These are phyloP conservation scores for Phytophthora aleatoria DNA, from an alignment of 352 stramenopile genomes.

Conservation along the genomic window DNA sequence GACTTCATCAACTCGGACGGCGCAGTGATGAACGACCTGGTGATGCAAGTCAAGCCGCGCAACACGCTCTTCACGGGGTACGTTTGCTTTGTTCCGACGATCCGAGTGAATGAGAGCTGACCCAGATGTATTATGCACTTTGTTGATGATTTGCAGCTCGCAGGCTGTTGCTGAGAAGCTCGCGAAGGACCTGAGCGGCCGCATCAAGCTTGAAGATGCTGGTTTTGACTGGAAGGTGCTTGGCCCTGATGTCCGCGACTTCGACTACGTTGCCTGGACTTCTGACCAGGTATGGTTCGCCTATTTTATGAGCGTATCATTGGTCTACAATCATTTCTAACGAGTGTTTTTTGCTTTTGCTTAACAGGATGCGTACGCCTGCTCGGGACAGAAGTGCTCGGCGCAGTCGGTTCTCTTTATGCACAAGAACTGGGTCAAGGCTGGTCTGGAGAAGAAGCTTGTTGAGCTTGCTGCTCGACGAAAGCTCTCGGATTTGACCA, in stretches of 20 bases:
- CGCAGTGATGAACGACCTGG: slow-evolving; percentile 94
- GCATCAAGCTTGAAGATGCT: slow-evolving; percentile 97
- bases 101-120: slow-evolving; percentile 6
- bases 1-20: slow-evolving; percentile 98
- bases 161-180: slow-evolving; percentile 94
- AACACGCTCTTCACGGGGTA: slow-evolving; percentile 98
- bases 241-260: slow-evolving; percentile 94
- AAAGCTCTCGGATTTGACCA: slow-evolving; percentile 94
- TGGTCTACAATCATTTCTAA: slow-evolving; percentile 3
- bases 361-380: slow-evolving; percentile 95
- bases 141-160: slow-evolving; percentile 49
- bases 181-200: slow-evolving; percentile 88
- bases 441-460: slow-evolving; percentile 94
- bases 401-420: slow-evolving; percentile 98
- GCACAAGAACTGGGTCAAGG: slow-evolving; percentile 96
- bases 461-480: slow-evolving; percentile 86
- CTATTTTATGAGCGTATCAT: not conserved
- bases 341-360: slow-evolving; percentile 3
- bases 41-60: slow-evolving; percentile 93
- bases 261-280: slow-evolving; percentile 98
- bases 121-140: slow-evolving; percentile 10
- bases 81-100: slow-evolving; percentile 10
- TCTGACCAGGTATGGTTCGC: slow-evolving; percentile 89
- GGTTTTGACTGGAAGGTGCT: slow-evolving; percentile 99
- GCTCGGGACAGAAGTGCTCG: slow-evolving; percentile 98